A percentile compares a stretch with the other conserved stretches of the same genome.
These are phyloP conservation scores for Zoysia pacifica DNA, from an alignment of 176 grass and related monocot genomes.

Conservation along the genomic window DNA sequence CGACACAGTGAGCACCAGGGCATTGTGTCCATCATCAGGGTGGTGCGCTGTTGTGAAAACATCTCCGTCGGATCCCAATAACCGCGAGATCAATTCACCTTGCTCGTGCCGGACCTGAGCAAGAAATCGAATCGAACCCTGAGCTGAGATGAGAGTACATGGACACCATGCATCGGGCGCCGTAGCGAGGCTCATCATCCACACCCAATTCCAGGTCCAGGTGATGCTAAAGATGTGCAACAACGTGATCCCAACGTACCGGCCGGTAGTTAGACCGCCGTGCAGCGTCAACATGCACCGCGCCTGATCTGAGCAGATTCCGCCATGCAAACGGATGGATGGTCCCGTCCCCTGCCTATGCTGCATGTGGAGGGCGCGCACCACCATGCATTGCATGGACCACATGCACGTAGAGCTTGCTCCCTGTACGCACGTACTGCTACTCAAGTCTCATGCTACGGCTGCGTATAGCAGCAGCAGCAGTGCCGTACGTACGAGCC, in stretches of 20 bases:
- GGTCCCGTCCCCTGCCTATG: too few relatives aligned
- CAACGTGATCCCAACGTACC: background rate
- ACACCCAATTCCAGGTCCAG: too few relatives aligned
- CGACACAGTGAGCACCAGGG: background rate
- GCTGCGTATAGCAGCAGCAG: background rate
- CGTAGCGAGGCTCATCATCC: background rate
- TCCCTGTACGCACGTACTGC: background rate
- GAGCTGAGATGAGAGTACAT: background rate
- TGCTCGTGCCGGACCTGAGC: background rate
- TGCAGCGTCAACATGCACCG: background rate
- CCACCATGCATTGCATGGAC: background rate
- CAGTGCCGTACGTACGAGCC: background rate
- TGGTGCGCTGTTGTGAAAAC: too few relatives aligned
- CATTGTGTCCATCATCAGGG: too few relatives aligned
- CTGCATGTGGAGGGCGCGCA: background rate
- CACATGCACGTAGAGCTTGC: background rate
- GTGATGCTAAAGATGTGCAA: background rate
- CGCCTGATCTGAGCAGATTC: constrained; percentile 1
- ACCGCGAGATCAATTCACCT: background rate
- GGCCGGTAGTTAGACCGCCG: background rate
- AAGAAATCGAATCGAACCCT: background rate
- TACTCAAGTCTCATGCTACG: background rate
- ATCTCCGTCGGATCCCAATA: too few relatives aligned
- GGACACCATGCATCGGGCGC: background rate
- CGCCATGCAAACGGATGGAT: background rate